These are phyloP conservation scores for Fusarium paranaense DNA, from an alignment of 2,329 filamentous ascomycete species.

Conservation along the genomic window DNA sequence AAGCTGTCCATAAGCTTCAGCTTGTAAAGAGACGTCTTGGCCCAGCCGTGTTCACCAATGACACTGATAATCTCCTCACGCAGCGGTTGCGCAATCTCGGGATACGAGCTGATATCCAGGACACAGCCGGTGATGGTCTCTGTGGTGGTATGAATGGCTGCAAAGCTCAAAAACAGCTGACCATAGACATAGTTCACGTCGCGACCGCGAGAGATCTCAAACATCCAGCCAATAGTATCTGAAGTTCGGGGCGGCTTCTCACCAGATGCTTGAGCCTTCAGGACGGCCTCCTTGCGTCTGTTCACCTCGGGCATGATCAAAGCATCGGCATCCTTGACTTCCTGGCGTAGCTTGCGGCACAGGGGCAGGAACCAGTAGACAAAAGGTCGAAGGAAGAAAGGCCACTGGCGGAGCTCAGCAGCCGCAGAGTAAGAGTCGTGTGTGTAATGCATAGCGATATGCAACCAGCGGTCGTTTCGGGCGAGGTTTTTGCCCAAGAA, in stretches of 20 bases:
- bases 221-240: slow-evolving; percentile 58
- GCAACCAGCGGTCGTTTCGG: slow-evolving; percentile 60
- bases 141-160: neutral
- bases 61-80: neutral
- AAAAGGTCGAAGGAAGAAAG: neutral
- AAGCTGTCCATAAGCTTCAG: neutral
- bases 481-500: slow-evolving; percentile 60
- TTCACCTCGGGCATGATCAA: neutral
- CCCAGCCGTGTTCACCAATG: neutral
- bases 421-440: slow-evolving; percentile 49
- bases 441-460: slow-evolving; percentile 57
- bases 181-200: slow-evolving; percentile 47
- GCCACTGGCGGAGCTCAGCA: neutral
- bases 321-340: neutral
- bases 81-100: neutral
- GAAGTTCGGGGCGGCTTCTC: slow-evolving; percentile 35
- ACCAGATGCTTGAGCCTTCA: neutral
- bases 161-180: slow-evolving; percentile 63
- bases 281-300: neutral
- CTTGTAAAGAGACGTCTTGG: neutral
- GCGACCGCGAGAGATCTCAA: slow-evolving; percentile 47
- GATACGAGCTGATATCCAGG: neutral
- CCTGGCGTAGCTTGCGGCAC: neutral
- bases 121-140: neutral
- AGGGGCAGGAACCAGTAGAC: neutral